These are phyloP conservation scores for Pseudonitzschia multiseries DNA, from an alignment of 108 stramenopile species.

Conservation along the genomic window DNA sequence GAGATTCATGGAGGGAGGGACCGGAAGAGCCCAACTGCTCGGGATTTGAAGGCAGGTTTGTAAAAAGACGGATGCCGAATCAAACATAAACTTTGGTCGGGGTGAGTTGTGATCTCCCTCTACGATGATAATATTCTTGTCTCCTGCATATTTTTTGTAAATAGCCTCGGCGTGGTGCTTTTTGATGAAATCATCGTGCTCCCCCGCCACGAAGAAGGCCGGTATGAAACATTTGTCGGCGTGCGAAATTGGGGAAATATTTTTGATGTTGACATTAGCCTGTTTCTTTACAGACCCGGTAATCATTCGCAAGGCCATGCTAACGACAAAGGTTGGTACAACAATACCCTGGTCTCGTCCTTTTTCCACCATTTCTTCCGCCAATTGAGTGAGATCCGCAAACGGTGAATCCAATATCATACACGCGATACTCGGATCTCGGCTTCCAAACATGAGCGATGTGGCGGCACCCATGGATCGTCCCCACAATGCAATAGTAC, in stretches of 20 bases:
- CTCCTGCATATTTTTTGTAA: slow-evolving; percentile 92
- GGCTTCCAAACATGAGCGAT: slow-evolving; percentile 94
- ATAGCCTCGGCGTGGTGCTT: slow-evolving; percentile 82
- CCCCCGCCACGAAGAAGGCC: slow-evolving; percentile 92
- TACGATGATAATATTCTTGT: slow-evolving; percentile 95
- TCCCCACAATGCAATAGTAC: slow-evolving; percentile 97
- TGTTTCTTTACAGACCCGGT: slow-evolving; percentile 82
- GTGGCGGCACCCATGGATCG: slow-evolving; percentile 99
- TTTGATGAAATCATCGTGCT: slow-evolving; percentile 94
- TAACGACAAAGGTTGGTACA: slow-evolving; percentile 76
- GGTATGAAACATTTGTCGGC: slow-evolving; percentile 94
- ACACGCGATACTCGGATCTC: slow-evolving; percentile 95
- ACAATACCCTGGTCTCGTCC: slow-evolving; percentile 87
- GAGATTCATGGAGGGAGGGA: slow-evolving; percentile 81
- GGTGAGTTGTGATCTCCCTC: slow-evolving; percentile 97
- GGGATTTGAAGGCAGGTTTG: slow-evolving; percentile 87
- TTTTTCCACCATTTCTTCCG: slow-evolving; percentile 97
- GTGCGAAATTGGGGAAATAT: slow-evolving; percentile 87
- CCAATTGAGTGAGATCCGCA: slow-evolving; percentile 88
- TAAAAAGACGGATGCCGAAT: slow-evolving; percentile 93
- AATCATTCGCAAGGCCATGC: slow-evolving; percentile 85
- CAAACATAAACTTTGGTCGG: slow-evolving; percentile 95
- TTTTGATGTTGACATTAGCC: slow-evolving; percentile 89
- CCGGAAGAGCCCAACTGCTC: slow-evolving; percentile 67
- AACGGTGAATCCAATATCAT: slow-evolving; percentile 98